Base-by-base conservation (phyloP, 305 asterid species). In the Fraxinus nigra region DNA sequence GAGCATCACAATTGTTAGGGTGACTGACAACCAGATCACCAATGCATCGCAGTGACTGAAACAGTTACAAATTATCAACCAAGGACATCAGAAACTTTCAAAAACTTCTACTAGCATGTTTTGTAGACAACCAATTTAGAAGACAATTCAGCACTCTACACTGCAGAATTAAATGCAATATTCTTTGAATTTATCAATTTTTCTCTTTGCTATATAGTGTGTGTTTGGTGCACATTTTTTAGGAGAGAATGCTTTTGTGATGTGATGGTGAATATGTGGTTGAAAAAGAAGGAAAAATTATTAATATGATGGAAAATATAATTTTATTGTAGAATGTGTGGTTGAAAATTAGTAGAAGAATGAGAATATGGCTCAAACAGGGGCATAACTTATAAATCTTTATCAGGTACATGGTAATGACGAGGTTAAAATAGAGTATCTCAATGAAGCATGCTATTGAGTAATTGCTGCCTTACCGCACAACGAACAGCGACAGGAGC, bases 401-500 rank as follows among this genome's bases (percentile, higher is more conserved):
- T 63, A 67, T 46, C 59, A 3, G 75, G 32, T 79, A 74, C 28
- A 51, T 51, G 72, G 54, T 16, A 78, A 80, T 14, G 28, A 40
- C 78, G 54, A 59, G 18, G 74, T 48, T 16, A 33, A 63, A 34
- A 16, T 22, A 56, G 14, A 73, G 10, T n/a, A 79, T 76, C 40
- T 34, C 54, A 78, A 34, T 46, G 34, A 35, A 76, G 61, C 20
- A 56, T 56, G 83, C 76, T 81, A 63, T 28, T 10, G 38, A 20
- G 78, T 75, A 84, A 56, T 20, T 84, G 77, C 77, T 77, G 40
- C 78, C 93, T 91, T 89, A 95, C 99, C 90, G 83, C 88, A 87
- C 98, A 94, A 81, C 98, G 99, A 61, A 94, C 91, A 85, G 97
- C 89, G 78, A 94, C 95, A 56, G 98, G 98, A 79, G 99, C 98